phyloP scores from a whole-genome alignment of 257 asterid genomes.

The Solanum sejunctum region DNA sequence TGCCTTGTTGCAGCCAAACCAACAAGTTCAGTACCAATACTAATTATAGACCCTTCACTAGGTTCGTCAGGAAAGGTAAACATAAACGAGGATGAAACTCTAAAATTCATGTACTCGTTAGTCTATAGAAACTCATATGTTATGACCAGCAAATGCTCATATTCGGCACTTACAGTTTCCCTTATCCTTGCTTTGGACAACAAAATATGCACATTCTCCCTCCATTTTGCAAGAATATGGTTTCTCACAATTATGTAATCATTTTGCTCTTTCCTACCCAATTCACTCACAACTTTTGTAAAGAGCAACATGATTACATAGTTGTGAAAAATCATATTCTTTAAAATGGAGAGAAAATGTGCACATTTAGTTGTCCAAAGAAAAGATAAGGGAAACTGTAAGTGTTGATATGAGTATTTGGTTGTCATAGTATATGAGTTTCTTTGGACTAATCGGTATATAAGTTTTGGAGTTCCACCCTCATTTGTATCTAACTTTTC shows the following conservation, averaged over 20 bases:
- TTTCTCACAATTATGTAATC: constrained; percentile 74
- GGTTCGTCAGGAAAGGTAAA: constrained; percentile 33
- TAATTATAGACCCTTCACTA: constrained; percentile 42
- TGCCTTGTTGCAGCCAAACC: constrained; percentile 76
- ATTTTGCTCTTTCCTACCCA: constrained; percentile 73
- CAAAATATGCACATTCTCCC: constrained; percentile 54
- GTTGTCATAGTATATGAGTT: constrained; percentile 54
- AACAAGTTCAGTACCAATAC: constrained; percentile 70
- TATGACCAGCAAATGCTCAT: constrained; percentile 27
- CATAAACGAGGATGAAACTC: constrained; percentile 40
- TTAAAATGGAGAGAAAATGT: constrained; percentile 60
- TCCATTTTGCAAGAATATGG: constrained; percentile 68
- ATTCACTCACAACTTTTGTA: constrained; percentile 37
- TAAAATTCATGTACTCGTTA: constrained; percentile 68
- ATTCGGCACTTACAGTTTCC: constrained; percentile 65
- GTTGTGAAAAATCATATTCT: constrained; percentile 78
- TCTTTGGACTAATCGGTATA: constrained; percentile 52
- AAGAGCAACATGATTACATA: constrained; percentile 71
- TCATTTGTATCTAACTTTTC: constrained; percentile 28
- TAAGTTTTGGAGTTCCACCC: constrained; percentile 59
- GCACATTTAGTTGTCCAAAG: constrained; percentile 50
- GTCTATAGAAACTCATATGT: constrained; percentile 61
- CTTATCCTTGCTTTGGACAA: constrained; percentile 48
- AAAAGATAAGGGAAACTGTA: constrained; percentile 54
- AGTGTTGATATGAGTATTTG: constrained; percentile 44